phyloP scores from a whole-genome alignment of 768 basidiomycete genomes.

The Phlebiopsis flavidoalba region DNA sequence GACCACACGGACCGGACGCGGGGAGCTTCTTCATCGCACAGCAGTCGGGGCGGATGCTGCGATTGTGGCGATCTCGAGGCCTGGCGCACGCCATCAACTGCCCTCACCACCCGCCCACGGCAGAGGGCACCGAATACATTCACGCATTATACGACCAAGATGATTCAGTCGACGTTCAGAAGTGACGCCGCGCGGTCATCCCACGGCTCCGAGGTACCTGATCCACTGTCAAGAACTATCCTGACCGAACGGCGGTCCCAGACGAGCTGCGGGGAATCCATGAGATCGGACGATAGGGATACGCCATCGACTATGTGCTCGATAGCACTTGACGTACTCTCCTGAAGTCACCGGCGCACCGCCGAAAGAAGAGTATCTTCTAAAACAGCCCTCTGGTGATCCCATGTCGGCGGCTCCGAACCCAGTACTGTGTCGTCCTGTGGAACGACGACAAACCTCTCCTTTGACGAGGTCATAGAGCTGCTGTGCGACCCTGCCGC shows the following conservation, averaged over 20 bases:
- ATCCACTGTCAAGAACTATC: constrained; percentile 55
- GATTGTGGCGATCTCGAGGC: constrained; percentile 93
- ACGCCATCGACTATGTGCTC: constrained; percentile 78
- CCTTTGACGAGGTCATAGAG: constrained; percentile 80
- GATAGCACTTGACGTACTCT: constrained; percentile 77
- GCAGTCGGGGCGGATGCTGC: constrained; percentile 89
- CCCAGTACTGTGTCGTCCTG: constrained; percentile 75
- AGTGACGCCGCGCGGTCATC: constrained; percentile 38
- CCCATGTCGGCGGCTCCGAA: constrained; percentile 67
- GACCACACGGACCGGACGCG: constrained; percentile 83
- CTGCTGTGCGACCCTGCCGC: constrained; percentile 56
- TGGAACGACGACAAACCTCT: constrained; percentile 99
- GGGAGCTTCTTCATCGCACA: constrained; percentile 91
- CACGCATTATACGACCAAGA: constrained; percentile 21
- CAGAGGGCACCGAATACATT: constrained; percentile 25
- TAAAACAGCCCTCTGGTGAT: constrained; percentile 70
- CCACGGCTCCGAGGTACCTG: constrained; percentile 48
- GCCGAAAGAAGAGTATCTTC: constrained; percentile 59
- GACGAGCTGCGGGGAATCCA: constrained; percentile 67
- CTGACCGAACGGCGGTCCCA: constrained; percentile 51
- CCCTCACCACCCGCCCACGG: constrained; percentile 65
- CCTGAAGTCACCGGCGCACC: constrained; percentile 76
- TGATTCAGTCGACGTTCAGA: constrained; percentile 18
- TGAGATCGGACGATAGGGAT: constrained; percentile 69
- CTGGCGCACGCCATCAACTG: constrained; percentile 68